Percentiles rank a stretch among this genome's conserved stretches.
These are phyloP conservation scores for Phanerochaete sordida DNA, from an alignment of 768 basidiomycete genomes.

Conservation along the genomic window DNA sequence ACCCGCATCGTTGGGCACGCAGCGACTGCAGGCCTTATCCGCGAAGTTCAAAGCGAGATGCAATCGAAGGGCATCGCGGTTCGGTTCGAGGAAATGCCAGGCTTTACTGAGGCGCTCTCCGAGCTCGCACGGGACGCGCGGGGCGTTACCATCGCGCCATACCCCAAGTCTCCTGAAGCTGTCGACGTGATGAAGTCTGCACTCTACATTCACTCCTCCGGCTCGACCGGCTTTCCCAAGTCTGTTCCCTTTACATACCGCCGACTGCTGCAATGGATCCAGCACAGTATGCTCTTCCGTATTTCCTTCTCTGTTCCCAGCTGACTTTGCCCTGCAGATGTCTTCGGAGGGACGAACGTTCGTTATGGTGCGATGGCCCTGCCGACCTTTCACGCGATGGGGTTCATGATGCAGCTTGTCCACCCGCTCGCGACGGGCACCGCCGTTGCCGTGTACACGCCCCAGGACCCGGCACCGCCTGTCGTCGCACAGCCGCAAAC, in stretches of 20 bases:
- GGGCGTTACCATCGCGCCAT: constrained; percentile 7
- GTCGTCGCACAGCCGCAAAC: constrained; percentile 15
- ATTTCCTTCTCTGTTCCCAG: no score
- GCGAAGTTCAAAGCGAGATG: constrained; percentile 26
- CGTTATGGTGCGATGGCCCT: constrained; percentile 7
- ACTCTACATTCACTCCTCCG: constrained; percentile 46
- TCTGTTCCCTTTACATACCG: constrained; percentile 25
- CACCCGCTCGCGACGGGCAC: constrained; percentile 5
- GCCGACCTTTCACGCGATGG: constrained; percentile 11
- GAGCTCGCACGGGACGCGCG: constrained; percentile 5
- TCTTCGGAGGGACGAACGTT: constrained; percentile 11
- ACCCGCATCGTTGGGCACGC: constrained; percentile 34
- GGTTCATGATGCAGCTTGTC: constrained; percentile 2
- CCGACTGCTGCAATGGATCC: constrained; percentile 2
- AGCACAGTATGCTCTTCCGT: background rate
- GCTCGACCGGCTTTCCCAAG: constrained; percentile 46
- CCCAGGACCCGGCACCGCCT: constrained; percentile 9
- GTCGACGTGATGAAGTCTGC: constrained; percentile 10
- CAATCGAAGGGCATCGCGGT: background rate
- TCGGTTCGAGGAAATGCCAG: constrained; percentile 17
- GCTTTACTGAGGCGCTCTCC: constrained; percentile 16
- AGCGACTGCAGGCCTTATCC: constrained; percentile 28
- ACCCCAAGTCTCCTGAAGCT: background rate
- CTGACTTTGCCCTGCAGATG: background rate
- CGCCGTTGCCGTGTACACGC: constrained; percentile 7